Conservation (phyloP, 179 eudicot genomes). For the Patellifolia procumbens region DNA sequence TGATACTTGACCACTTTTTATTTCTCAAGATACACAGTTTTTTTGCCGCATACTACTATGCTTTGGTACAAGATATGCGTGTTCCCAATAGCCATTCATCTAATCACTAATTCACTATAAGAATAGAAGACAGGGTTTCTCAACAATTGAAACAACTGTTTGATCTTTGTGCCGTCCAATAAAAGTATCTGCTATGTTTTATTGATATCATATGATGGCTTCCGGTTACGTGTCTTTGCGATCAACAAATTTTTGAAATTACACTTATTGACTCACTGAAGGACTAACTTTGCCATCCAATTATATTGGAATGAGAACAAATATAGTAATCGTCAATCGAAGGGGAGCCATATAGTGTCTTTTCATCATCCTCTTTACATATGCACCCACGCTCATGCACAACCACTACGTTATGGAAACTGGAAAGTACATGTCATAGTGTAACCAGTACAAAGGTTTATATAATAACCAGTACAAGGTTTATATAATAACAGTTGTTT, state of each 20-base stretch:
- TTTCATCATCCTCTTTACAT: background rate
- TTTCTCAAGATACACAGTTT: background rate
- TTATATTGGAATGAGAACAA: too few relatives aligned
- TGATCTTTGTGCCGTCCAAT: background rate
- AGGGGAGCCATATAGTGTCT: too few relatives aligned
- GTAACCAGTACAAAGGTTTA: background rate
- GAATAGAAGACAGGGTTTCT: background rate
- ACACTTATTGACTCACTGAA: background rate
- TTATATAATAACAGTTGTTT: background rate
- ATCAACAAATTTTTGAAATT: background rate
- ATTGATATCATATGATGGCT: background rate
- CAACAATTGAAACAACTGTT: background rate
- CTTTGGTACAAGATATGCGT: background rate
- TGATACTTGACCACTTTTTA: background rate
- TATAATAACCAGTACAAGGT: background rate
- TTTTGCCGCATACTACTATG: background rate
- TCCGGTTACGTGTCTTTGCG: background rate
- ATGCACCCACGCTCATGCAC: background rate
- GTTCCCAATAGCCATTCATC: background rate
- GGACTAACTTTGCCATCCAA: background rate
- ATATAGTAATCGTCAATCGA: too few relatives aligned
- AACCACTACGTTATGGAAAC: background rate
- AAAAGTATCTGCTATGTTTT: background rate
- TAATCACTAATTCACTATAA: background rate
- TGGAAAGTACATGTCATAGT: background rate